Evolutionary conservation across 805 yeast genomes (phyloP).

Genomic region (Jamesozyma hellenica): DNA sequence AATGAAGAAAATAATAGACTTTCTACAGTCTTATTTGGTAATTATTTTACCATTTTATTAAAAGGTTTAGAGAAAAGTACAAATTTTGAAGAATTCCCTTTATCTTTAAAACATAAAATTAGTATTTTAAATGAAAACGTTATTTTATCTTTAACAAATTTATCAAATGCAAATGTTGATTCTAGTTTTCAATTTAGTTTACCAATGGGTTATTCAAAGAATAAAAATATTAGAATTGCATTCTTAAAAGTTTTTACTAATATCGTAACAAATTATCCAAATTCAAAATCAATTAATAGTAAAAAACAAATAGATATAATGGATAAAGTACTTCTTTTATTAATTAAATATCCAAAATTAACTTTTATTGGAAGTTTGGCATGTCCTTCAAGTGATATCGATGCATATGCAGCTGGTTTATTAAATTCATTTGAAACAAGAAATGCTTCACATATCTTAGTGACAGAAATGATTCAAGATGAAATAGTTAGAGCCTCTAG

Average conservation of each 20-base stretch:
- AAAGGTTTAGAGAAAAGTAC: conserved; percentile 32
- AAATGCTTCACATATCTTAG: conserved; percentile 33
- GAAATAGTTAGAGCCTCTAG: conserved; percentile 51
- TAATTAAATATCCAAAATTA: conserved; percentile 33
- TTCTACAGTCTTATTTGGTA: conserved; percentile 54
- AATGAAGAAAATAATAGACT: conserved; percentile 42
- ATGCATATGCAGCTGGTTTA: conserved; percentile 54
- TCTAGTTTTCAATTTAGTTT: conserved; percentile 65
- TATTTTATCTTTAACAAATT: conserved; percentile 53
- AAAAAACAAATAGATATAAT: conserved; percentile 11
- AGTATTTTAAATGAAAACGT: conserved; percentile 48
- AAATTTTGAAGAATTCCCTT: conserved; percentile 23
- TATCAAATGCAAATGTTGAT: conserved; percentile 60
- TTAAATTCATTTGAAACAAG: conserved; percentile 41
- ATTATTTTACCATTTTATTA: conserved; percentile 52
- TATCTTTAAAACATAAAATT: conserved; percentile 39
- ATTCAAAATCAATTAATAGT: conserved; percentile 20
- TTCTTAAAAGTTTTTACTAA: conserved; percentile 67
- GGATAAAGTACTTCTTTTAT: conserved; percentile 17
- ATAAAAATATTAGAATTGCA: conserved; percentile 52
- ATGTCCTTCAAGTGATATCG: conserved; percentile 59
- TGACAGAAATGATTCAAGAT: conserved; percentile 42
- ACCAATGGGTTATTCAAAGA: conserved; percentile 65
- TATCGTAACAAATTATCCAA: conserved; percentile 34
- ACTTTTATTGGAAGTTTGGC: conserved; percentile 44